Base-by-base conservation (phyloP, 768 basidiomycete species). In the Clathrus columnatus region DNA sequence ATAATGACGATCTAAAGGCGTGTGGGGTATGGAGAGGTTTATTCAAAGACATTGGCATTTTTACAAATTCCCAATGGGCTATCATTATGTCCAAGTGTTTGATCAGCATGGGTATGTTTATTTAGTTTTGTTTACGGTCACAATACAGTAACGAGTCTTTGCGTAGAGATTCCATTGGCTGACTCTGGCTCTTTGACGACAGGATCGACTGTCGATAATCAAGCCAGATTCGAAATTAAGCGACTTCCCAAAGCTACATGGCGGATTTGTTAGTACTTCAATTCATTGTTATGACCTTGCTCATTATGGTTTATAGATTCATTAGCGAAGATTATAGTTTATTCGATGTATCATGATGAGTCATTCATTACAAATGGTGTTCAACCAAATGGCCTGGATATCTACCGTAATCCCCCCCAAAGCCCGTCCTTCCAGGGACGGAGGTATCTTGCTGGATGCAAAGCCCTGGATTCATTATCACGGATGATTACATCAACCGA, bases 21-120 rank as follows among this genome's bases (percentile, higher is more conserved):
- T 65, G 66, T 54, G 66, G 68, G 21, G 64, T 67, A 30, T 89
- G 87, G 87, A 68, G 60, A 2, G 77, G 77, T 5, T 60, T 78
- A 11, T 71, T 65, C 62, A 75, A 74, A 59, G 77, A 79, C 65
- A 83, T 94, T 26, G 92, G 92, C 20, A 78, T 95, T 50, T 89
- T 86, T 67, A 82, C 83, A 46, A 84, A 91, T 59, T 77, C 84
- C 61, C 84, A 94, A 64, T 94, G 89, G 82, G 80, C 82, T 61
- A 77, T 85, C 57, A 71, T 95, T 61, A 92, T 94, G 87, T 87
- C 84, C 64, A 92, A 91, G 72, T 89, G 87, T 64, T 73, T 95
- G 54, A 78, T 82, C 7, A 86, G 85, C 4, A 87, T 90, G 85
- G 83, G 85, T 85, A 68, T 59, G 82, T 65, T 36, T 36, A 48